phyloP scores from a whole-genome alignment of 768 basidiomycete species.

The Clitopilus passeckerianus region DNA sequence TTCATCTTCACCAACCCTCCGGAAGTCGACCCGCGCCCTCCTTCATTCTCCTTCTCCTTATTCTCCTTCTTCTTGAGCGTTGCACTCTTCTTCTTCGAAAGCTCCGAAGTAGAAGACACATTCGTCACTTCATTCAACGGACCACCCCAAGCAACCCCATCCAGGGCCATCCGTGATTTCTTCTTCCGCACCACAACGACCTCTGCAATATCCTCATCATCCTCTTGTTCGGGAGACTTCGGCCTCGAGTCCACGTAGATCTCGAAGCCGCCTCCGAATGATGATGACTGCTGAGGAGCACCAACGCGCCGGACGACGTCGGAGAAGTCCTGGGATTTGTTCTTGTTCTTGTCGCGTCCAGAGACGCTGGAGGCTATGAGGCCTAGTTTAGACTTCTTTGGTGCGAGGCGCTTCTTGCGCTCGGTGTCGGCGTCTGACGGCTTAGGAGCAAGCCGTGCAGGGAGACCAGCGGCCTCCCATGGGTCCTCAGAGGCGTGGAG shows the following conservation, averaged over 20 bases:
- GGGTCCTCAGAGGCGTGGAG: constrained; percentile 28
- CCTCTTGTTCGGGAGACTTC: constrained; percentile 14
- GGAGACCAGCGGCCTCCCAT: constrained; percentile 24
- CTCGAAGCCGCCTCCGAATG: constrained; percentile 44
- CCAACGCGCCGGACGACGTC: constrained; percentile 56
- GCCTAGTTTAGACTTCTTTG: constrained; percentile 66
- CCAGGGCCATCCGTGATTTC: constrained; percentile 57
- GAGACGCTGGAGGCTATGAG: constrained; percentile 25
- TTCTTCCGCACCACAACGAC: constrained; percentile 75
- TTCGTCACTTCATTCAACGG: constrained; percentile 59
- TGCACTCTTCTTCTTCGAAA: constrained; percentile 18
- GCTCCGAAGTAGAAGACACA: constrained; percentile 23
- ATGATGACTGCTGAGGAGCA: constrained; percentile 16
- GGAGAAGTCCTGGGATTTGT: constrained; percentile 44
- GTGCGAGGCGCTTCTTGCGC: constrained; percentile 46
- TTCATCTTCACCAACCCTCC: constrained; percentile 26
- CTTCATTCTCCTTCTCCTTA: constrained; percentile 3
- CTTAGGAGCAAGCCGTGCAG: constrained; percentile 18
- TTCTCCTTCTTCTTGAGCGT: constrained; percentile 30
- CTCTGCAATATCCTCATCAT: constrained; percentile 64
- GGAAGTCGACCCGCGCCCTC: constrained; percentile 1
- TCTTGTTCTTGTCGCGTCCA: constrained; percentile 21
- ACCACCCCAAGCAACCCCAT: constrained; percentile 51
- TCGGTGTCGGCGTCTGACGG: constrained; percentile 3
- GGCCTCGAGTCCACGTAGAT: constrained; percentile 58